These are phyloP conservation scores for Coemansia biformis DNA, from an alignment of 192 early-diverging fungal genomes.

Conservation along the genomic window DNA sequence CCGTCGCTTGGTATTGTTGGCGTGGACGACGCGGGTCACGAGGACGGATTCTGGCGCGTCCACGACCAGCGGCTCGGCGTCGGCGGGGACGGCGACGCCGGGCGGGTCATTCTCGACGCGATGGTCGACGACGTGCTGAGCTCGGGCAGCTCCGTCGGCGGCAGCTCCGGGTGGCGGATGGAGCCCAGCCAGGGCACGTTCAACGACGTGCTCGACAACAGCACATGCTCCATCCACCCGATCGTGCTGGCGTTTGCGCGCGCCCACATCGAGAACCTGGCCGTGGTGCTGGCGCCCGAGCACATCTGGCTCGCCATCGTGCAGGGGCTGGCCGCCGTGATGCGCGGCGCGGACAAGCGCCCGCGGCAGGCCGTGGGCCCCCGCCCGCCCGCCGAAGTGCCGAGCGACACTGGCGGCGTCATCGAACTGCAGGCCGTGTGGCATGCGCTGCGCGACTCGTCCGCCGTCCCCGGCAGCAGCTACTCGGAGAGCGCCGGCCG, in stretches of 20 bases:
- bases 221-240: constrained; percentile 29
- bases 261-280: constrained; percentile 23
- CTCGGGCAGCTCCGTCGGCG: constrained; percentile 1
- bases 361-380: neutral
- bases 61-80: constrained; percentile 30
- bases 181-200: constrained; percentile 32
- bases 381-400: too few species aligned
- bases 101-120: constrained; percentile 29
- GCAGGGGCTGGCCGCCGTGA: constrained; percentile 25
- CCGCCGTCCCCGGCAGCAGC: constrained; percentile 11
- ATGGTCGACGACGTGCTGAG: constrained; percentile 28
- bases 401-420: neutral
- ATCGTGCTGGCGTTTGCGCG: constrained; percentile 32
- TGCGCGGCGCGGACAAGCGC: constrained; percentile 4
- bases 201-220: constrained; percentile 27
- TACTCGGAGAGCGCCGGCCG: constrained; percentile 16
- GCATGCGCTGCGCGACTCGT: constrained; percentile 24
- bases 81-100: constrained; percentile 5
- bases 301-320: constrained; percentile 40
- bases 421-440: constrained; percentile 21
- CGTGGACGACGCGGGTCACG: constrained; percentile 2
- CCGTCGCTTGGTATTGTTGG: constrained; percentile 3
- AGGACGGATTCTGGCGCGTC: constrained; percentile 24
- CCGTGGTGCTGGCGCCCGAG: constrained; percentile 29
- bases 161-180: constrained; percentile 27